phyloP scores from a whole-genome alignment of 1,284 basidiomycete species.

The Leccinum angustisporum region DNA sequence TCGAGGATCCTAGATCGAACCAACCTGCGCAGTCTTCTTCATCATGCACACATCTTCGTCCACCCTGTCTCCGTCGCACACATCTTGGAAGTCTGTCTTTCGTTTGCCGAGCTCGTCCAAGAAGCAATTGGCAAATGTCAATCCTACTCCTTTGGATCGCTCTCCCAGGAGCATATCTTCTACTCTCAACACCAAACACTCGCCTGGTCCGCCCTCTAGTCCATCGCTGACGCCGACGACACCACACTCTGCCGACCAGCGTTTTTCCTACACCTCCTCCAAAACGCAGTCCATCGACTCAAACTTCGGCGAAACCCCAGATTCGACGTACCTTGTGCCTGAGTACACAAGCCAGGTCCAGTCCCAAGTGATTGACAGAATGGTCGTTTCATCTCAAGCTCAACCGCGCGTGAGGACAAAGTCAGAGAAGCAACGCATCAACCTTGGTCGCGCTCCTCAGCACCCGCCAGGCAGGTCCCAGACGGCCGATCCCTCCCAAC shows the following conservation, averaged over 20 bases:
- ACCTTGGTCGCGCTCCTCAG: conserved; percentile 19
- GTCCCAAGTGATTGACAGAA: conserved; percentile 32
- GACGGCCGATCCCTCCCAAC: conserved; percentile 38
- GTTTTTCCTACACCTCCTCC: conserved; percentile 72
- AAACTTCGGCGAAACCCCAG: conserved; percentile 37
- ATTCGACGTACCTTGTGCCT: conserved; percentile 35
- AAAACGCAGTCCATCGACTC: conserved; percentile 69
- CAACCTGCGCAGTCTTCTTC: background rate
- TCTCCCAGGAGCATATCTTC: conserved; percentile 40
- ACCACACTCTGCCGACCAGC: conserved; percentile 46
- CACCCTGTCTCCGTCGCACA: conserved; percentile 27
- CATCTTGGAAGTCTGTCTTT: conserved; percentile 37
- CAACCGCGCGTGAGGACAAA: conserved; percentile 50
- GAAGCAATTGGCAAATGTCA: conserved; percentile 27
- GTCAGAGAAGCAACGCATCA: conserved; percentile 52
- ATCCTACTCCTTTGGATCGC: conserved; percentile 24
- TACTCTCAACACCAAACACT: conserved; percentile 22
- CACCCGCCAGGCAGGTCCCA: conserved; percentile 29
- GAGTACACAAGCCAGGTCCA: conserved; percentile 35
- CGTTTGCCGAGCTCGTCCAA: conserved; percentile 34
- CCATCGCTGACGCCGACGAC: conserved; percentile 52
- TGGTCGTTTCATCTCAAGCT: conserved; percentile 13
- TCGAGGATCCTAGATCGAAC: conserved; percentile 30
- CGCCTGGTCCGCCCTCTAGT: conserved; percentile 39
- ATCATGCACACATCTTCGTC: conserved; percentile 28